Evolutionary conservation across 805 yeast genomes (phyloP).

Genomic region (Yarrowia sp.): DNA sequence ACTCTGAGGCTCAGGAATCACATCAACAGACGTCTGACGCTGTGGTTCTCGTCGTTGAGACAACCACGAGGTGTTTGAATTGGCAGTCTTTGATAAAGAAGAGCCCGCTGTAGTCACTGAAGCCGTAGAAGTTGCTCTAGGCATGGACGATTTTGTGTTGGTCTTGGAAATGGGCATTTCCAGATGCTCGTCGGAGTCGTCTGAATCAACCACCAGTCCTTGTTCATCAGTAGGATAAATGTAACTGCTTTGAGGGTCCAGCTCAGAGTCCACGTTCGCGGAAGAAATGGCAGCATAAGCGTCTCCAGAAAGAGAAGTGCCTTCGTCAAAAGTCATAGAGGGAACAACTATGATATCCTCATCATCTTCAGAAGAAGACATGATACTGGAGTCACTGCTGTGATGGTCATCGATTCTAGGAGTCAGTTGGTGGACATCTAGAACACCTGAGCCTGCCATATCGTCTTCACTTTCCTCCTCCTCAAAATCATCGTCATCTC

Average conservation of each 20-base stretch:
- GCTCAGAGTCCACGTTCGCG: constrained; percentile 25
- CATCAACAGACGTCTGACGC: constrained; percentile 5
- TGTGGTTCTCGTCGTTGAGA: constrained; percentile 2
- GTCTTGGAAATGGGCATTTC: constrained; percentile 27
- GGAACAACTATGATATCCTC: constrained; percentile 18
- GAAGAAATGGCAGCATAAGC: constrained; percentile 4
- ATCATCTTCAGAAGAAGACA: constrained; percentile 31
- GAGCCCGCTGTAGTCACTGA: constrained; percentile 11
- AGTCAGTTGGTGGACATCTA: constrained; percentile 1
- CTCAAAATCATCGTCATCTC: constrained; percentile 26
- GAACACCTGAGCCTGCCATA: neutral
- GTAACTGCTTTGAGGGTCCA: constrained; percentile 5
- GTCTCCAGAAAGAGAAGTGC: constrained; percentile 7
- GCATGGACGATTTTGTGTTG: neutral
- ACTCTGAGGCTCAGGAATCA: constrained; percentile 7
- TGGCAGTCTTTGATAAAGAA: constrained; percentile 9
- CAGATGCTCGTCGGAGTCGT: constrained; percentile 26
- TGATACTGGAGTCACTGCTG: constrained; percentile 20
- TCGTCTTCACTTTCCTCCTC: constrained; percentile 6
- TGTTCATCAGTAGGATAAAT: constrained; percentile 22
- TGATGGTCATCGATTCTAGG: constrained; percentile 14
- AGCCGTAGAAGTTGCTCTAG: constrained; percentile 12
- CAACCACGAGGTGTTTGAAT: constrained; percentile 7
- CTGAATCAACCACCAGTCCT: constrained; percentile 32
- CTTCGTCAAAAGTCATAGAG: neutral